Percentiles rank a stretch among this genome's conserved stretches.
Evolutionary conservation across 2,329 filamentous ascomycete genomes (phyloP).

Genomic region (Pseudocercospora crystallina): DNA sequence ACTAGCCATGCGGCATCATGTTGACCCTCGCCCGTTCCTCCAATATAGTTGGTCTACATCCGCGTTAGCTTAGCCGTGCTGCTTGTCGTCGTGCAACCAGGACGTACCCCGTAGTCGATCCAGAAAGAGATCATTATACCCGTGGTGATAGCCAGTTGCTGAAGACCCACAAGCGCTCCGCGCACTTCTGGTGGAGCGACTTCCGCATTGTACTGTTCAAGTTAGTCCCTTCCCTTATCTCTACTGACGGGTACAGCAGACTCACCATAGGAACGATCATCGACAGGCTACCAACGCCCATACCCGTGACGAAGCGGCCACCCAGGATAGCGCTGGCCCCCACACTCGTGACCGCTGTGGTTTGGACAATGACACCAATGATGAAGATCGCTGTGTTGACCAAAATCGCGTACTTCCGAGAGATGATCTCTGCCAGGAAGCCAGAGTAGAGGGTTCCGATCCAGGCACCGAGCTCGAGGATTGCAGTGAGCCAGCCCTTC

Average conservation of each 20-base stretch:
- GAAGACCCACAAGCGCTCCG: constrained; percentile 64
- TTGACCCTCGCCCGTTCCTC: constrained; percentile 58
- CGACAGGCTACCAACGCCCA: constrained; percentile 67
- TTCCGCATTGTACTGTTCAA: constrained; percentile 44
- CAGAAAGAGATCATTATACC: constrained; percentile 58
- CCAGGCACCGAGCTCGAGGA: constrained; percentile 76
- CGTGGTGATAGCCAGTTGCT: constrained; percentile 61
- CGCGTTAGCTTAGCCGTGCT: no score
- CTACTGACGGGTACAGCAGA: no score
- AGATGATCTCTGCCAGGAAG: constrained; percentile 65
- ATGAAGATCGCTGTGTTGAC: constrained; percentile 67
- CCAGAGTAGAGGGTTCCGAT: constrained; percentile 69
- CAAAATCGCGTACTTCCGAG: constrained; percentile 67
- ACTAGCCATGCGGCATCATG: constrained; percentile 71
- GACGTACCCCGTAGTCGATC: neutral
- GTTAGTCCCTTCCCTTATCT: no score
- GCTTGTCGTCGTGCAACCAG: no score
- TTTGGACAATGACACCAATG: constrained; percentile 68
- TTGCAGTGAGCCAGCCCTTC: constrained; percentile 56
- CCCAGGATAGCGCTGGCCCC: constrained; percentile 64
- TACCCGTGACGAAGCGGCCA: constrained; percentile 67
- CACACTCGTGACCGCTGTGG: constrained; percentile 55
- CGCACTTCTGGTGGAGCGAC: constrained; percentile 62
- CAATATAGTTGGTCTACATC: constrained; percentile 43
- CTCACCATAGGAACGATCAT: constrained; percentile 54